Evolutionary conservation across 2,329 filamentous ascomycete genomes (phyloP).

Genomic region (Raffaelea arxii): DNA sequence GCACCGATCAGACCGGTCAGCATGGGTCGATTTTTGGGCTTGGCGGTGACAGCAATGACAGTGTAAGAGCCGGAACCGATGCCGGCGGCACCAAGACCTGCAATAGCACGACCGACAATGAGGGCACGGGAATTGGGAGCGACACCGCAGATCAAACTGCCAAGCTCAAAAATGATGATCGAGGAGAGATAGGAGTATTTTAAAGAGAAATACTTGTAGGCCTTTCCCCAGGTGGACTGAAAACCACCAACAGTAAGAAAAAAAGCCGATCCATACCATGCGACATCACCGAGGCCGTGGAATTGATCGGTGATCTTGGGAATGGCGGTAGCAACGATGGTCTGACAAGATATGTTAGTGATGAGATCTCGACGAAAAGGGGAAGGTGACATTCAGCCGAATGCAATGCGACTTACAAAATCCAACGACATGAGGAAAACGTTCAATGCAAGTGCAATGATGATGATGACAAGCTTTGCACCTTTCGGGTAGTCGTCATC

Average conservation of each 20-base stretch:
- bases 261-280: constrained; percentile 51
- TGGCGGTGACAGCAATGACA: constrained; percentile 25
- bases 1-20: constrained; percentile 12
- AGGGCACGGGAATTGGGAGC: constrained; percentile 36
- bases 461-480: constrained; percentile 29
- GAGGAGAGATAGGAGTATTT: constrained; percentile 36
- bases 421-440: constrained; percentile 42
- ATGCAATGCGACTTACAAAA: constrained; percentile 21
- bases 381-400: not conserved
- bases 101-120: constrained; percentile 42
- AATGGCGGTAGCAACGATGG: constrained; percentile 47
- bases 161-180: constrained; percentile 44
- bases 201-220: constrained; percentile 42
- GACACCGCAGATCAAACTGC: constrained; percentile 40
- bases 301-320: constrained; percentile 46
- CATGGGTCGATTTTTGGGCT: constrained; percentile 19
- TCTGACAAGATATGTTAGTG: constrained; percentile 19
- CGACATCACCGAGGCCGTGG: constrained; percentile 39
- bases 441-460: constrained; percentile 34
- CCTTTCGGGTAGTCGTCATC: constrained; percentile 30
- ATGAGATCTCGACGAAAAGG: not conserved
- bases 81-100: constrained; percentile 36
- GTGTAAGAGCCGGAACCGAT: constrained; percentile 26
- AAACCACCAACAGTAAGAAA: constrained; percentile 37
- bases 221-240: constrained; percentile 37